Evolutionary conservation across 225 moss, liverwort and hornwort species (phyloP), one percentile per base, ranked within the genome.

Genomic region (Pseudisothecium myosuroides): DNA sequence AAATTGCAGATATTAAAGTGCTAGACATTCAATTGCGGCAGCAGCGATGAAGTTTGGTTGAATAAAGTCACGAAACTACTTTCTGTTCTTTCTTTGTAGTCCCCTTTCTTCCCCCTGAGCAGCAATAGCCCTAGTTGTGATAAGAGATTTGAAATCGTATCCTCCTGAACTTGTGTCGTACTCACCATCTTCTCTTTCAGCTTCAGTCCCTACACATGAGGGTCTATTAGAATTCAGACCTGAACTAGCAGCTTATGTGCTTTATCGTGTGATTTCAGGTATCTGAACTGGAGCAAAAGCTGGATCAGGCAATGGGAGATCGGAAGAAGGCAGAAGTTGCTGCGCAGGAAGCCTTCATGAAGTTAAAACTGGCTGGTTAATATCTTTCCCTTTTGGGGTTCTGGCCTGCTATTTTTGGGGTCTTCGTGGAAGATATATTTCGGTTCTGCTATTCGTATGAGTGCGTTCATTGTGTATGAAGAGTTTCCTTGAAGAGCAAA

Each of bases 311-410:
- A 58, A 85, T 83, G 69, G 91, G 88, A 81, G 93, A 92, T 67
- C 88, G 94, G 85, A 94, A 92, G 87, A 89, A 90, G 83, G 90
- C 93, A 50, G 93, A 94, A 82, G 85, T 87, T 67, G 86, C 91
- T 87, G 82, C 90, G 34, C 77, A 90, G 76, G 92, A 94, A 89
- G 93, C 90, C 52, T 31, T 90, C 37, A 86, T 85, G 88, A 94
- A 94, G 87, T 87, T 93, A 68, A 91, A 92, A 86, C 56, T 91
- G 75, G 91, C 91, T 69, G 93, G 91, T 93, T 67, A 84, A 22
- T 75, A n/a, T 77, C 75, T 65, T 84, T 73, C 43, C 31, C 76
- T 62, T 63, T 75, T 68, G 49, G 73, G 36, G 55, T 60, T 50
- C 58, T 50, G 54, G 45, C 39, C 31, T 83, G 76, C 60, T 63